Evolutionary conservation across 2,329 filamentous ascomycete genomes (phyloP).

Genomic region (Paraphaeosphaeria sporulosa): DNA sequence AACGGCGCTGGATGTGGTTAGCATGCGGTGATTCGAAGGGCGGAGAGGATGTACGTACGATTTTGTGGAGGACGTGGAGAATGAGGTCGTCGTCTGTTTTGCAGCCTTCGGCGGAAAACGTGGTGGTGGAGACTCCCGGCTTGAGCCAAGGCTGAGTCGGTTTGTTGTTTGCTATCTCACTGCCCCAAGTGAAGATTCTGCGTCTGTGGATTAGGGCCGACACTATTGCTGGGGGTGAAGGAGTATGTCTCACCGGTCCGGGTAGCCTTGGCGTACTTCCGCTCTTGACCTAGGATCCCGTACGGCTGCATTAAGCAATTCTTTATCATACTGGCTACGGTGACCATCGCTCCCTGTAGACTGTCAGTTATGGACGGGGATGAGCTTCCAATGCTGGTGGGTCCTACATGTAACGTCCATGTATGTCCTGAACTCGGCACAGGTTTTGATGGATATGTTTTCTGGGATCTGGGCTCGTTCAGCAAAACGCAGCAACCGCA

Average conservation of each 20-base stretch:
- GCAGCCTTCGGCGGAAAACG: not conserved
- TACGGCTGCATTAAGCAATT: constrained; percentile 61
- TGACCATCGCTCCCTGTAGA: constrained; percentile 67
- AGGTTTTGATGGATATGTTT: constrained; percentile 32
- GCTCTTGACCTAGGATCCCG: constrained; percentile 50
- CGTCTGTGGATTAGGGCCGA: constrained; percentile 18
- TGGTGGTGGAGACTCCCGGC: not conserved
- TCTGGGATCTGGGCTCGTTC: constrained; percentile 32
- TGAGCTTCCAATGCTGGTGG: not conserved
- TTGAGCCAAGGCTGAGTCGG: not conserved
- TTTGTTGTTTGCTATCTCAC: constrained; percentile 45
- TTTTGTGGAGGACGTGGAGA: constrained; percentile 64
- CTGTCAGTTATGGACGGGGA: not conserved
- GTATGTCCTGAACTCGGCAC: constrained; percentile 10
- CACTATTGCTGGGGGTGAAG: constrained; percentile 4
- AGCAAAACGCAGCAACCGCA: constrained; percentile 7
- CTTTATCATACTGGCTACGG: constrained; percentile 70
- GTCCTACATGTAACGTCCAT: constrained; percentile 36
- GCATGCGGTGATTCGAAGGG: constrained; percentile 10
- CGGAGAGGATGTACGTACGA: constrained; percentile 56
- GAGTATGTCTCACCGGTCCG: constrained; percentile 27
- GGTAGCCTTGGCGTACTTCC: constrained; percentile 36
- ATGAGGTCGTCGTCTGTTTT: constrained; percentile 47
- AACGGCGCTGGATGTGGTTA: constrained; percentile 61
- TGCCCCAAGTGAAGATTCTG: constrained; percentile 52